Base-by-base conservation (phyloP, 257 asterid genomes). In the Ajuga chamaepitys region DNA sequence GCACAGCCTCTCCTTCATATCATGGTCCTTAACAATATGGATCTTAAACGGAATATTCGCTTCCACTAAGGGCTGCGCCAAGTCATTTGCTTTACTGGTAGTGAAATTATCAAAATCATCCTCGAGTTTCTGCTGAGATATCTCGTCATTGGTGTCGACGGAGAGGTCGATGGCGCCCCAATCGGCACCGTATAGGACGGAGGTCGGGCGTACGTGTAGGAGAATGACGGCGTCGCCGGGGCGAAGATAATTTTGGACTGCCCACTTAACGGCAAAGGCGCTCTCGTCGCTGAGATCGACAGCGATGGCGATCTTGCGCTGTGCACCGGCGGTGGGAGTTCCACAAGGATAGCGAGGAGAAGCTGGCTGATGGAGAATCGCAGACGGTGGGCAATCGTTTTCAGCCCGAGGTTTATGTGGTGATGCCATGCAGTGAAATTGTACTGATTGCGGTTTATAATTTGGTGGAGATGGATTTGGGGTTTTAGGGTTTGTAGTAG, bases 1-100 rank as follows among this genome's bases (percentile, higher is more conserved):
- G 70, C 95, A 87, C 53, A 87, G 71, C 80, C 95, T 78, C 82
- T 87, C 95, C 76, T 87, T 87, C 95, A 85, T 85, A 61, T 88
- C 95, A 21, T 88, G 93, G 62, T 88, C 95, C 80, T 81, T 85
- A 72, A 87, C 90, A n/a, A 87, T 87, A 65, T 78, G 95, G 68
- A 88, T 80, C 85, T 77, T 88, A 70, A 81, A 88, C 41, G 90
- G 90, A 52, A 88, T 75, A 46, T 58, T 74, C 30, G 71, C 95
- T 51, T 85, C 90, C 57, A 85, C 81, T 71, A 88, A 47, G 16
- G 88, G 90, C 83, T 76, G 88, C 8, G 93, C 88, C 74, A 88
- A 37, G 70, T 85, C 93, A 48, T 83, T 81, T 1, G 86, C 83
- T 61, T 88, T 88, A 0, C 74, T 76, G 34, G 84, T 68, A 37